Conservation (phyloP, 495 filamentous ascomycete species). For the Hyaloscypha variabilis region DNA sequence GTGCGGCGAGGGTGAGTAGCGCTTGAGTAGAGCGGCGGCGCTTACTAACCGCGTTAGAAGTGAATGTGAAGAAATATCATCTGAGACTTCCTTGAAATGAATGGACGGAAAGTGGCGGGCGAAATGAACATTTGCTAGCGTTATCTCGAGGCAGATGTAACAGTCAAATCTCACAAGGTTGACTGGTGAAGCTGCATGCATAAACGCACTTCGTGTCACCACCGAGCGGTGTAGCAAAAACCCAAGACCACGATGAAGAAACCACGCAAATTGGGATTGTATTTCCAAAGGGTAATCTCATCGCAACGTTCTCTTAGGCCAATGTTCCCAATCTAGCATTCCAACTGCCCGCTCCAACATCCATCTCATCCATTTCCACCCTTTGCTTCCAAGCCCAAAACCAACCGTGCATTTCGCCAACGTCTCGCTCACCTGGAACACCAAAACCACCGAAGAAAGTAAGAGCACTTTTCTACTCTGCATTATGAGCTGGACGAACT, state of each 20-base stretch:
- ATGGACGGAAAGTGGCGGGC: no score
- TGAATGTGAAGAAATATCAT: no score
- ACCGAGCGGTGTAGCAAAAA: no score
- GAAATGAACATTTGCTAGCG: no score
- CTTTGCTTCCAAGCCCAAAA: slow-evolving; percentile 1
- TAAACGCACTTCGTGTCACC: no score
- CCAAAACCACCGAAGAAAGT: slow-evolving; percentile 33
- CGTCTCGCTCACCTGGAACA: slow-evolving; percentile 13
- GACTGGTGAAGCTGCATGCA: no score
- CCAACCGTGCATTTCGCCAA: slow-evolving; percentile 7
- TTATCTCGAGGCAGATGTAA: no score
- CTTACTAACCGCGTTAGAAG: no score
- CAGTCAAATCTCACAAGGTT: no score
- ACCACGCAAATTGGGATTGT: slow-evolving; percentile 9
- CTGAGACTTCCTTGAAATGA: no score
- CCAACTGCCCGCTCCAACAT: not conserved
- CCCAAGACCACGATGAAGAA: not conserved
- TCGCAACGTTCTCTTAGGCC: slow-evolving; percentile 19
- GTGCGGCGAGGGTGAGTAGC: no score
- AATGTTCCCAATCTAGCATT: slow-evolving; percentile 21
- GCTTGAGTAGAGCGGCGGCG: no score
- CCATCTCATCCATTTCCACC: not conserved
- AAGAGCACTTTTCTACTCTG: slow-evolving; percentile 79
- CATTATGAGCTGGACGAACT: slow-evolving; percentile 99
- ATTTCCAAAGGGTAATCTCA: slow-evolving; percentile 31